Percentiles rank a stretch among this genome's conserved stretches.
phyloP scores from a whole-genome alignment of 306 rosid genomes.

The barrel medic (Medicago truncatula) region MtrunA17r5.0-ANR NC_053042.1:13149001-13149500 shows the following conservation, averaged over 20 bases:
- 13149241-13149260: slow-evolving; percentile 55
- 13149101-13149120: slow-evolving; percentile 37
- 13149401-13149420: slow-evolving; percentile 53
- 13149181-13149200: slow-evolving; percentile 67
- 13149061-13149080: slow-evolving; percentile 42
- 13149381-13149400: slow-evolving; percentile 63
- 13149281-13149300: slow-evolving; percentile 60
- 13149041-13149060: too few relatives aligned
- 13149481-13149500: slow-evolving; percentile 75
- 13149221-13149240: slow-evolving; percentile 58
- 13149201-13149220: slow-evolving; percentile 75
- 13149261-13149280: slow-evolving; percentile 58
- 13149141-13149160: slow-evolving; percentile 33
- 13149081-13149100: slow-evolving; percentile 19
- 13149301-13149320: slow-evolving; percentile 56
- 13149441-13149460: slow-evolving; percentile 47
- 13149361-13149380: slow-evolving; percentile 81
- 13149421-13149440: slow-evolving; percentile 40
- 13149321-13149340: slow-evolving; percentile 58
- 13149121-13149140: slow-evolving; percentile 78
- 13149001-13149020: too few relatives aligned
- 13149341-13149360: slow-evolving; percentile 62
- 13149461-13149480: slow-evolving; percentile 77
- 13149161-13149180: slow-evolving; percentile 46
- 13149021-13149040: too few relatives aligned